Conservation (phyloP, 176 grass and related monocot genomes). For the Oryza meyeriana region DNA sequence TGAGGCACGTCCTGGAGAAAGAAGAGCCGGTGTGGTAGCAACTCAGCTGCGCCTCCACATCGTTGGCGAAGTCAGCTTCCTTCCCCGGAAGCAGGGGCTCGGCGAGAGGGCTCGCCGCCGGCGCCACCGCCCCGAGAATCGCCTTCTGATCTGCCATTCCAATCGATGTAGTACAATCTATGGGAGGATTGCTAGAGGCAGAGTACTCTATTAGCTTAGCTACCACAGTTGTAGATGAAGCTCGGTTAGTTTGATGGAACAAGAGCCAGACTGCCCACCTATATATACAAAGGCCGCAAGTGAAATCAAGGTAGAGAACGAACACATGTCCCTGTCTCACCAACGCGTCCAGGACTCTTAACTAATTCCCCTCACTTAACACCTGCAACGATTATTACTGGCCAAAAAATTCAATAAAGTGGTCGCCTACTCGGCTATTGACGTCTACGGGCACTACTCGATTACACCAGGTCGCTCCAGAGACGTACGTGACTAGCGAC, state of each 20-base stretch:
- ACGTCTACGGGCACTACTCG: no score
- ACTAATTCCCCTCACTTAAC: not conserved
- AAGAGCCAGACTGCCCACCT: not conserved
- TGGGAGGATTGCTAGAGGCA: not conserved
- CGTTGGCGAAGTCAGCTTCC: not conserved
- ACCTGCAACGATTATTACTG: no score
- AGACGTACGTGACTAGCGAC: no score
- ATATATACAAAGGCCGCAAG: not conserved
- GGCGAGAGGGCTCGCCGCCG: not conserved
- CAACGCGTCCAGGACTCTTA: not conserved
- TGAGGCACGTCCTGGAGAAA: slow-evolving; percentile 53
- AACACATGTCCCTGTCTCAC: not conserved
- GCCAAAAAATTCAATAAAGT: no score
- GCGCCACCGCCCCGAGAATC: not conserved
- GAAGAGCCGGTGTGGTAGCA: slow-evolving; percentile 25
- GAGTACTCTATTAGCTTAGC: not conserved
- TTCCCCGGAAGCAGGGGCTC: slow-evolving; percentile 5
- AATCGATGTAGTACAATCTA: not conserved
- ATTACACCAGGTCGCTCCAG: no score
- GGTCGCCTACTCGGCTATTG: no score
- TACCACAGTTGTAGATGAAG: not conserved
- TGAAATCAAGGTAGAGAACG: not conserved
- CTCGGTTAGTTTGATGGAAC: not conserved
- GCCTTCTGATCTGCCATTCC: not conserved
- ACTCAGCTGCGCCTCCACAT: slow-evolving; percentile 37